Evolutionary conservation across 2,329 filamentous ascomycete species (phyloP).

Genomic region (Fusarium lyarnte): DNA sequence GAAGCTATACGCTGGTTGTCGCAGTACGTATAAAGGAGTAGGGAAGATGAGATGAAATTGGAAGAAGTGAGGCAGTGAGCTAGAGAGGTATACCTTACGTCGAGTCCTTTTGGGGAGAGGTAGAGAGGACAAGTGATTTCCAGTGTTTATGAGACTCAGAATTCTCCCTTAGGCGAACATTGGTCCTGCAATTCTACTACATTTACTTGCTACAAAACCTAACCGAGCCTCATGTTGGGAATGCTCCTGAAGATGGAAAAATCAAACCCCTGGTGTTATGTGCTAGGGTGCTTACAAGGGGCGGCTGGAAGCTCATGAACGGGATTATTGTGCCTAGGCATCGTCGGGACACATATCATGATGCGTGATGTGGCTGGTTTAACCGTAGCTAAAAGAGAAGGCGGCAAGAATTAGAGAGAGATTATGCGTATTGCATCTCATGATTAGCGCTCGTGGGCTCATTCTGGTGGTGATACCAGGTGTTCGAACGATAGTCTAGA

Average conservation of each 20-base stretch:
- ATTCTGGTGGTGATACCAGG: conserved; percentile 25
- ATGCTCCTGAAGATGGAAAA: conserved; percentile 16
- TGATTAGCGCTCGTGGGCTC: conserved; percentile 3
- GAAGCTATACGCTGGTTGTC: conserved; percentile 92
- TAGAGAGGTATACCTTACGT: conserved; percentile 36
- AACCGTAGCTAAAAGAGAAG: background rate
- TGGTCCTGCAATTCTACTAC: conserved; percentile 47
- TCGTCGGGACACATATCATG: conserved; percentile 8
- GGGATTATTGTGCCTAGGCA: background rate
- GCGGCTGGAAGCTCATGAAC: conserved; percentile 17
- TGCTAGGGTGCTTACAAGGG: conserved; percentile 25
- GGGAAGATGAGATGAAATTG: background rate
- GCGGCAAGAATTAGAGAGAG: background rate
- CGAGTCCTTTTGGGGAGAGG: conserved; percentile 23
- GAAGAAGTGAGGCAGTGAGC: conserved; percentile 10
- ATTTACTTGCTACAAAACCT: conserved; percentile 22
- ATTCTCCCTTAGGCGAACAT: conserved; percentile 50
- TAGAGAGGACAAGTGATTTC: conserved; percentile 35
- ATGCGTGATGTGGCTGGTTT: background rate
- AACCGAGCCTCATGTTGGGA: background rate
- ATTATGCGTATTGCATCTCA: background rate
- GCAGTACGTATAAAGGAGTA: conserved; percentile 78
- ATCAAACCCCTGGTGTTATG: conserved; percentile 11
- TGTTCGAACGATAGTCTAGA: conserved; percentile 14
- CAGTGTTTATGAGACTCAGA: conserved; percentile 48